A percentile compares a stretch with the other conserved stretches of the same genome.
Conservation (phyloP, 2,329 filamentous ascomycete genomes). For the Penicillium frequentans region DNA sequence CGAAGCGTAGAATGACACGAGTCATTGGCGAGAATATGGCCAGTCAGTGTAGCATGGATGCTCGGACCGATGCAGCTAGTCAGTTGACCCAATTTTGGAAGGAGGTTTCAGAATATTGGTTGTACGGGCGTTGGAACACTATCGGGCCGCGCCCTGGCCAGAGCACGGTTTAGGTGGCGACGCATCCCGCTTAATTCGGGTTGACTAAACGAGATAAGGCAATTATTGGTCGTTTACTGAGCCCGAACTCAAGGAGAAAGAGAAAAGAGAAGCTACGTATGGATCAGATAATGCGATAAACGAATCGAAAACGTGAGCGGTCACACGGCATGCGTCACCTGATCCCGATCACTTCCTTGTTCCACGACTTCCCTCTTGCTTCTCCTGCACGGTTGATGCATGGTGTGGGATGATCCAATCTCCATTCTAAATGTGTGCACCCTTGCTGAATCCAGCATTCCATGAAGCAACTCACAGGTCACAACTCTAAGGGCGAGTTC, state of each 20-base stretch:
- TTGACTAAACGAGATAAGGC: not conserved
- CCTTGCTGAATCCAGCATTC: constrained; percentile 6
- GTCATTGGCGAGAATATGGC: not conserved
- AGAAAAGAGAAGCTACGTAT: not conserved
- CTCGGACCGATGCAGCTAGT: constrained; percentile 21
- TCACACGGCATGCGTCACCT: constrained; percentile 7
- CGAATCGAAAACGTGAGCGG: not conserved
- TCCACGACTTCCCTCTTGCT: constrained; percentile 9
- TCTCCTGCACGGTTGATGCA: constrained; percentile 8
- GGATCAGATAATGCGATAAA: not conserved
- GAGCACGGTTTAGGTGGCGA: constrained; percentile 1
- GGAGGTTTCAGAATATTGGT: constrained; percentile 4
- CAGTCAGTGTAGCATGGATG: constrained; percentile 17
- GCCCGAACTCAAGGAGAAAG: not conserved
- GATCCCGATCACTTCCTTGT: constrained; percentile 5
- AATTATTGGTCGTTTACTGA: not conserved
- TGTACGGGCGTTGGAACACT: constrained; percentile 1
- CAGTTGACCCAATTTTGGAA: constrained; percentile 12
- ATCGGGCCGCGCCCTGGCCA: constrained; percentile 11
- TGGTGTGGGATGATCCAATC: constrained; percentile 10
- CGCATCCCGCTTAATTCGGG: not conserved
- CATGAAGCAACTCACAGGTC: constrained; percentile 3
- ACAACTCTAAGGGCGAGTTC: not conserved
- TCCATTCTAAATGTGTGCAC: constrained; percentile 13
- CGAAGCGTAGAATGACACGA: not conserved